Base-by-base conservation (phyloP, 805 yeast genomes). In the Yarrowia deformans region DNA sequence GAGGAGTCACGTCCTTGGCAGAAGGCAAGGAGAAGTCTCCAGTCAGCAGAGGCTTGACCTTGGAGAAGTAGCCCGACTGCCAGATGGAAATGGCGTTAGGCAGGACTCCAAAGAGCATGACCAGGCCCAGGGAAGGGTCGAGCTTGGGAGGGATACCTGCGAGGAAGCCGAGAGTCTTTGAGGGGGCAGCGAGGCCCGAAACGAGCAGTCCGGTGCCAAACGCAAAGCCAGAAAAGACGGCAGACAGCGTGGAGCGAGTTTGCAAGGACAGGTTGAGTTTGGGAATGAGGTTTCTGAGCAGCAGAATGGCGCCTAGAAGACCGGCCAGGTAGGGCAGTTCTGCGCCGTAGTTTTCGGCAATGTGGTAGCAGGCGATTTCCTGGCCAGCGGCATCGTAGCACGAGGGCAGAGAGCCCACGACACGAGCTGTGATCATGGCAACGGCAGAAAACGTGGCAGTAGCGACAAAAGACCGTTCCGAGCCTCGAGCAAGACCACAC, bases 201-300 rank as follows among this genome's bases (percentile, higher is more conserved):
- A 48, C 52, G 3, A 48, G 52, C 52, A 48, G 35, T 7, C 52
- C 52, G 13, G 52, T 48, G 34, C 52, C 52, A 9, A 48, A 48
- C 29, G 52, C 52, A 48, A 48, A 48, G 52, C 52, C 52, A 6
- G 52, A 48, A 18, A 48, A 48, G 18, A 48, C 23, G 35, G 52
- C 16, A 14, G 52, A 48, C 13, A 48, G 52, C 9, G 52, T 48
- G 18, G 29, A 9, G 29, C 52, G 35, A 4, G 35, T 29, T 7
- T 23, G n/a, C n/a, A 48, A 37, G 23, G 52, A 29, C 12, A 48
- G 35, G 35, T 48, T 48, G 35, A 48, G 52, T 16, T 48, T 48
- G 35, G 52, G 52, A 8, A 48, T 48, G 35, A 48, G n/a, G n/a
- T 29, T 29, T 48, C 52, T 6, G 13, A 48, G 52, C 35, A 48